Percentiles rank a stretch among this genome's conserved stretches.
These are phyloP conservation scores for Acrocalymma vagum DNA, from an alignment of 2,329 filamentous ascomycete genomes.

Conservation along the genomic window DNA sequence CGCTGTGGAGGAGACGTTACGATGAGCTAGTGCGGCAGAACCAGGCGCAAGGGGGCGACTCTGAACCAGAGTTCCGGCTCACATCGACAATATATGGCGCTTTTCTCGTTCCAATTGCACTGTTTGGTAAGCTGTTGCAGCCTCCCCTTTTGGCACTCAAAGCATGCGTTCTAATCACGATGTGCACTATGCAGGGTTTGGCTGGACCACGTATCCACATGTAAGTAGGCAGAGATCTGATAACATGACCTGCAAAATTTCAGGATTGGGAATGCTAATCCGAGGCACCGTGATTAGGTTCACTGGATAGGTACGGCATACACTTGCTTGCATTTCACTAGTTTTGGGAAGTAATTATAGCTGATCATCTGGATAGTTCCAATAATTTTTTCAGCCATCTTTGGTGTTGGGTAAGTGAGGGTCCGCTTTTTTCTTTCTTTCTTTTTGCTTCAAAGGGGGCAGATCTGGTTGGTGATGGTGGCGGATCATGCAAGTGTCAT, in stretches of 20 bases:
- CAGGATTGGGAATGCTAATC: no score
- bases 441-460: no score
- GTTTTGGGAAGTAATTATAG: slow-evolving; percentile 34
- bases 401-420: slow-evolving; percentile 55
- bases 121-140: slow-evolving; percentile 71
- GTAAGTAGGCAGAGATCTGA: slow-evolving; percentile 71
- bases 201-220: slow-evolving; percentile 78
- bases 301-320: slow-evolving; percentile 58
- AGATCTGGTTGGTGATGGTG: no score
- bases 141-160: slow-evolving; percentile 28
- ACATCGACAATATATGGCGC: slow-evolving; percentile 74
- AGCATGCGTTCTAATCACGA: slow-evolving; percentile 37
- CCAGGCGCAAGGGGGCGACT: slow-evolving; percentile 62
- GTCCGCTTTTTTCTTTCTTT: no score
- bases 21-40: slow-evolving; percentile 64
- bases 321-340: slow-evolving; percentile 26
- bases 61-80: slow-evolving; percentile 87
- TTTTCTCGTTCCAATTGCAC: slow-evolving; percentile 77
- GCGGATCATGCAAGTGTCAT: slow-evolving; percentile 29
- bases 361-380: slow-evolving; percentile 53
- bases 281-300: slow-evolving; percentile 46
- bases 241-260: slow-evolving; percentile 64
- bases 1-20: slow-evolving; percentile 72
- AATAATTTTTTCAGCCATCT: slow-evolving; percentile 58
- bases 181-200: slow-evolving; percentile 69